Percentiles rank a stretch among this genome's conserved stretches.
Evolutionary conservation across 306 rosid genomes (phyloP).

Genomic region (Rubus idaeus): DNA sequence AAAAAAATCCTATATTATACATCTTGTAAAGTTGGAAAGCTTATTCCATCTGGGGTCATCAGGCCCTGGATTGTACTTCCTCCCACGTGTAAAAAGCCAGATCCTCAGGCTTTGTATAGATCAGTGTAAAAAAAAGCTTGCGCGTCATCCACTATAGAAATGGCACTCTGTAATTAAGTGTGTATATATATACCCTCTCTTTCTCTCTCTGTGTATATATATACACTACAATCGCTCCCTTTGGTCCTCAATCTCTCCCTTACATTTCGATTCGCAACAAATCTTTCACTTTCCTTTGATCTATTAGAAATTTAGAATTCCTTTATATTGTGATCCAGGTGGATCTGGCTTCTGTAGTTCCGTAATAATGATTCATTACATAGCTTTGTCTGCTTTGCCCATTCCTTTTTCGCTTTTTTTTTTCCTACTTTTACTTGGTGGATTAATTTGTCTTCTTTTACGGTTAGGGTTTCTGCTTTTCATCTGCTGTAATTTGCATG

Average conservation of each 20-base stretch:
- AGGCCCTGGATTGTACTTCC: not conserved
- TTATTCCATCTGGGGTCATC: not conserved
- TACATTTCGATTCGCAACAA: not conserved
- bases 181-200: not conserved
- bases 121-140: not conserved
- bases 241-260: not conserved
- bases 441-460: conserved; percentile 18
- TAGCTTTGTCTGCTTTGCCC: not conserved
- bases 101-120: conserved; percentile 11
- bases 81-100: conserved; percentile 20
- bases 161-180: not conserved
- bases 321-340: not conserved
- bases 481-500: conserved; percentile 16
- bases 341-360: not conserved
- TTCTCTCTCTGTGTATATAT: not conserved
- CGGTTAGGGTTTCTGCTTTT: conserved; percentile 36
- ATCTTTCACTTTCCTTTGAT: not conserved
- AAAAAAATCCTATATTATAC: not conserved
- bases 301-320: not conserved
- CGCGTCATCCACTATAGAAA: not conserved
- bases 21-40: not conserved
- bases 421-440: conserved; percentile 6
- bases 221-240: not conserved
- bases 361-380: conserved; percentile 3
- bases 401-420: not conserved